Evolutionary conservation across 331 rosid genomes (phyloP).

Genomic region (Malus hybrid): DNA sequence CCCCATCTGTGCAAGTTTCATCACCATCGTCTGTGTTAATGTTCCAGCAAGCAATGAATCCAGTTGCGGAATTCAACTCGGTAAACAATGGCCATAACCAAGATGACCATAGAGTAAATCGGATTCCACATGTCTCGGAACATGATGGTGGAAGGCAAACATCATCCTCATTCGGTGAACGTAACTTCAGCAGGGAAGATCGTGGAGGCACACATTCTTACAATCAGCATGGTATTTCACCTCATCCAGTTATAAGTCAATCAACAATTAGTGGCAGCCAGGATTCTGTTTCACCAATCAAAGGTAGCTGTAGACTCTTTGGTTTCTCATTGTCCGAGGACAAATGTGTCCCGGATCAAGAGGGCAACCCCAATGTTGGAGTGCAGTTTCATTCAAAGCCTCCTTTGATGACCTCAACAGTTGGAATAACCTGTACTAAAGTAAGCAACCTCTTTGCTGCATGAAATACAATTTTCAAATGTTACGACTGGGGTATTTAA

Average conservation of each 20-base stretch:
- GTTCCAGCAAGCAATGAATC: slow-evolving; percentile 76
- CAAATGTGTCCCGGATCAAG: slow-evolving; percentile 33
- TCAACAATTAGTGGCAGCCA: slow-evolving; percentile 31
- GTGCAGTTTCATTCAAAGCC: slow-evolving; percentile 45
- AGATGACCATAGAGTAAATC: slow-evolving; percentile 28
- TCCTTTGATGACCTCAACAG: slow-evolving; percentile 41
- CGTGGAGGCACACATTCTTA: slow-evolving; percentile 25
- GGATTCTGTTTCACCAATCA: slow-evolving; percentile 52
- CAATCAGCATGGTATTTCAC: slow-evolving; percentile 29
- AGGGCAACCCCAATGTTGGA: slow-evolving; percentile 29
- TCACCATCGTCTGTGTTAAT: slow-evolving; percentile 93
- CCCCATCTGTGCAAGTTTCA: slow-evolving; percentile 58
- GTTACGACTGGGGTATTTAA: not conserved
- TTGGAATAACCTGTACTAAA: slow-evolving; percentile 48
- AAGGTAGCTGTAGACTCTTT: slow-evolving; percentile 79
- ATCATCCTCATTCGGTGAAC: slow-evolving; percentile 19
- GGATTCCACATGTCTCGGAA: slow-evolving; percentile 25
- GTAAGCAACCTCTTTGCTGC: slow-evolving; percentile 33
- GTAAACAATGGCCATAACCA: slow-evolving; percentile 12
- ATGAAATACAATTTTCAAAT: not conserved
- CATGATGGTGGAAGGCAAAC: slow-evolving; percentile 26
- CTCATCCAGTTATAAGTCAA: slow-evolving; percentile 19
- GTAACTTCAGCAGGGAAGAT: slow-evolving; percentile 13
- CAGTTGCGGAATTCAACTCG: slow-evolving; percentile 33
- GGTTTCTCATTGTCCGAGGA: slow-evolving; percentile 84